Base-by-base conservation (phyloP, 768 basidiomycete species). In the Naganishia kalamii region DNA sequence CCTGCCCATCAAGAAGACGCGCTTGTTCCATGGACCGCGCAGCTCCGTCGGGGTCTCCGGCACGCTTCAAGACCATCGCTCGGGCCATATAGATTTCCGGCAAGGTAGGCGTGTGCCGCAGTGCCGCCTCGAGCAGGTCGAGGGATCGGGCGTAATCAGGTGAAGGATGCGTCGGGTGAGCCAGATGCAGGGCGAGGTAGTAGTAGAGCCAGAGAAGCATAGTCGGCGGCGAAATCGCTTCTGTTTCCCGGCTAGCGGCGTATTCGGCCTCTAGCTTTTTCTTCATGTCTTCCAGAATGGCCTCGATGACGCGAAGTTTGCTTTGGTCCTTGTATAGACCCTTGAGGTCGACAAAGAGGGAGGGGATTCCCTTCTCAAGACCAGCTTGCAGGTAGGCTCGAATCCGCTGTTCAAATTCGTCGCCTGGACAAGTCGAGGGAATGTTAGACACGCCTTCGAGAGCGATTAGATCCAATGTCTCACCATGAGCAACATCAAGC, bases 201-300 rank as follows among this genome's bases (percentile, higher is more conserved):
- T 94, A 98, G 41, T 97, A 84, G 11, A 88, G 87, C 96, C 96
- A 99, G 12, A 98, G 83, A 71, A 94, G 88, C 17, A 85, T 86
- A 4, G 90, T 86, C 0, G 94, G 92, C 8, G 84, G 80, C 47
- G 87, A 86, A 29, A 80, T 68, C 0, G 73, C 54, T 29, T 74
- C 75, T 68, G 73, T 50, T 30, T 74, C 74, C 71, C 63, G 17
- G 17, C 54, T 15, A 30, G 35, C 41, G 10, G 27, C 19, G 19
- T 30, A 63, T 50, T 29, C 70, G 68, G 73, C 71, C 57, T 75
- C 73, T 48, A 73, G 29, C 30, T 71, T 65, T 49, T 72, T 69
- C n/a, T 81, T 79, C 32, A 82, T 75, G 4, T 81, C 80, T 73
- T 88, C 85, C 1, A 86, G 83, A 37, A 98, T 81, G n/a, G 83